Evolutionary conservation across 1,139 yeast species (phyloP).

Genomic region (Yamadazyma spencermartinsiae): DNA sequence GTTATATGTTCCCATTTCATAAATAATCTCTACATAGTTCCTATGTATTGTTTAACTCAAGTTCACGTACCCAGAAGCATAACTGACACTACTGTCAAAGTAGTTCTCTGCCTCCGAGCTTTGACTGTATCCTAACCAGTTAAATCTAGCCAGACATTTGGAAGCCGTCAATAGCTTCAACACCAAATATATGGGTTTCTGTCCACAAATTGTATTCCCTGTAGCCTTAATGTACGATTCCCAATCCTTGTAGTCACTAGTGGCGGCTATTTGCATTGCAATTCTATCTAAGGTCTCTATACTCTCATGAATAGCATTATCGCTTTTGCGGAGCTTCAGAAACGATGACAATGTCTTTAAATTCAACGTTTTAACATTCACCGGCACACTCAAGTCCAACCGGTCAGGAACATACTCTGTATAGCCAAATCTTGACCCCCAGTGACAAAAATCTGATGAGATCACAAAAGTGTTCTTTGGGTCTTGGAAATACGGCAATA

Average conservation of each 20-base stretch:
- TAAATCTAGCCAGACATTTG: slow-evolving; percentile 27
- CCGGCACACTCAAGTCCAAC: slow-evolving; percentile 10
- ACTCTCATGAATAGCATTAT: slow-evolving; percentile 60
- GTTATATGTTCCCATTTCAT: no score
- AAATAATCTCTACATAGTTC: no score
- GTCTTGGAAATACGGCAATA: slow-evolving; percentile 58
- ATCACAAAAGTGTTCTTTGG: slow-evolving; percentile 69
- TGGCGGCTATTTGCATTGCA: slow-evolving; percentile 66
- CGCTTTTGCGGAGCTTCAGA: slow-evolving; percentile 9
- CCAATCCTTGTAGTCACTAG: slow-evolving; percentile 61
- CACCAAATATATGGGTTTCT: slow-evolving; percentile 72
- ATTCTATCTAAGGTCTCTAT: slow-evolving; percentile 68
- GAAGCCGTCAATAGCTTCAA: slow-evolving; percentile 49
- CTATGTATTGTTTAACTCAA: no score
- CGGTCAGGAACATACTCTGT: slow-evolving; percentile 52
- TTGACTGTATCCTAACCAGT: slow-evolving; percentile 85
- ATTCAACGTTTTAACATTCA: slow-evolving; percentile 5
- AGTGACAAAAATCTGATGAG: slow-evolving; percentile 93
- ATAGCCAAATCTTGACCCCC: slow-evolving; percentile 85
- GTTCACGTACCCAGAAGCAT: slow-evolving; percentile 79
- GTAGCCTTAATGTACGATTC: slow-evolving; percentile 62
- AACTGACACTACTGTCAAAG: slow-evolving; percentile 81
- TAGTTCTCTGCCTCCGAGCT: slow-evolving; percentile 54
- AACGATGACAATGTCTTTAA: slow-evolving; percentile 18
- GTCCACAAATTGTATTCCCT: slow-evolving; percentile 93